These are phyloP conservation scores for Sanguinoderma infundibulare DNA, from an alignment of 1,284 basidiomycete genomes.

Conservation along the genomic window DNA sequence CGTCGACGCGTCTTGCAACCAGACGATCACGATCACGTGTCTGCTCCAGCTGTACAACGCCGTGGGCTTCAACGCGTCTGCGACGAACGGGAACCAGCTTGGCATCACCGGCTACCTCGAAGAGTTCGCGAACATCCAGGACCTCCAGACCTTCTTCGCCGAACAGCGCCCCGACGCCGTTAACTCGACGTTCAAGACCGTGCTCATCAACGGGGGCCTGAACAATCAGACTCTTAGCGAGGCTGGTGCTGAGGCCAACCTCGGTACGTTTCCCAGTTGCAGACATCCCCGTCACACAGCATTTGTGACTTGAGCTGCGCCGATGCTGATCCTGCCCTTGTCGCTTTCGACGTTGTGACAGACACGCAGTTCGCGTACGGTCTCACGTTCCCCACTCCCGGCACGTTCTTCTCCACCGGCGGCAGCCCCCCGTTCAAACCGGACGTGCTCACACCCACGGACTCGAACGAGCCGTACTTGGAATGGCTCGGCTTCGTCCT, in stretches of 20 bases:
- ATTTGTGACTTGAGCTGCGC: not conserved
- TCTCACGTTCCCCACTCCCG: constrained; percentile 51
- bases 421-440: constrained; percentile 64
- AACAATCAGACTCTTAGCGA: constrained; percentile 61
- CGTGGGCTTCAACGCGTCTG: constrained; percentile 49
- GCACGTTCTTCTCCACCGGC: constrained; percentile 65
- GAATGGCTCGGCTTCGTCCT: constrained; percentile 64
- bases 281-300: not conserved
- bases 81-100: constrained; percentile 51
- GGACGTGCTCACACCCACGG: constrained; percentile 40
- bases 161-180: constrained; percentile 38
- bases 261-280: constrained; percentile 36
- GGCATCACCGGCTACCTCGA: constrained; percentile 66
- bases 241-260: constrained; percentile 71
- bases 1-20: constrained; percentile 57
- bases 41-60: constrained; percentile 60
- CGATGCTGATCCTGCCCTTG: not conserved
- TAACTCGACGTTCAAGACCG: constrained; percentile 49
- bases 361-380: constrained; percentile 74
- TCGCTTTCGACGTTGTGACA: not conserved
- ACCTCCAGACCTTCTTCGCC: constrained; percentile 46
- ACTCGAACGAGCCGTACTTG: constrained; percentile 70
- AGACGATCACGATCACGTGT: constrained; percentile 59
- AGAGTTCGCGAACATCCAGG: constrained; percentile 56
- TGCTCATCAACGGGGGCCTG: constrained; percentile 46